Base-by-base conservation (phyloP, 495 filamentous ascomycete species). In the Penicillium bovifimosum region DNA sequence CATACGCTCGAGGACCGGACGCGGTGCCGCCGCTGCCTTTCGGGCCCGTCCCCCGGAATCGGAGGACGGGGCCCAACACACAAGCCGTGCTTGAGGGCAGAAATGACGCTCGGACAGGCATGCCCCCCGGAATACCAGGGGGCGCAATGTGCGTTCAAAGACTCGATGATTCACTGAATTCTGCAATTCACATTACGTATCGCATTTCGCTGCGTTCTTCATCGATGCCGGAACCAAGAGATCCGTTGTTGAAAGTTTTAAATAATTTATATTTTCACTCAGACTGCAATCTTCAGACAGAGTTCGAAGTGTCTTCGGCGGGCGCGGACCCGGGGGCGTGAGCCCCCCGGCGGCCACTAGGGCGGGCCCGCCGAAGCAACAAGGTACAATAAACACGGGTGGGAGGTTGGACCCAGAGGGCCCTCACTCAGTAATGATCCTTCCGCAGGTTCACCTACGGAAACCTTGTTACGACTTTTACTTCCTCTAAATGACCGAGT, bases 381-480 rank as follows among this genome's bases (percentile, higher is more conserved):
- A 59, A 53, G 68, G 64, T 73, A 56, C 28, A 42, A 55, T 55
- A 55, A 45, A 55, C 53, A 55, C 47, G 64, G 61, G 61, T 64
- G 61, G 60, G 65, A 66, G 56, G 44, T 61, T 49, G 53, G 58
- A 62, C 54, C 52, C 53, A 41, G 52, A 50, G 59, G 52, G 53
- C 61, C 55, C 53, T 50, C 53, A 64, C 67, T 78, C 71, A 48
- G 61, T 83, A 83, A 82, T 83, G 78, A 82, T 82, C 78, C 78
- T 77, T 83, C 79, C 76, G 77, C 76, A 83, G 76, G 80, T 84
- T 83, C 76, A 83, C 78, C 80, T 83, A 84, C 78, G 79, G 82
- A 85, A 80, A 84, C 80, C 80, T 84, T 84, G 76, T 85, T 83
- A 84, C 79, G 77, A 83, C 79, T 83, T 84, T 84, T 41, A 83